Percentiles rank a stretch among this genome's conserved stretches.
Evolutionary conservation across 768 basidiomycete genomes (phyloP).

Genomic region (Macrolepiota fuliginosa): DNA sequence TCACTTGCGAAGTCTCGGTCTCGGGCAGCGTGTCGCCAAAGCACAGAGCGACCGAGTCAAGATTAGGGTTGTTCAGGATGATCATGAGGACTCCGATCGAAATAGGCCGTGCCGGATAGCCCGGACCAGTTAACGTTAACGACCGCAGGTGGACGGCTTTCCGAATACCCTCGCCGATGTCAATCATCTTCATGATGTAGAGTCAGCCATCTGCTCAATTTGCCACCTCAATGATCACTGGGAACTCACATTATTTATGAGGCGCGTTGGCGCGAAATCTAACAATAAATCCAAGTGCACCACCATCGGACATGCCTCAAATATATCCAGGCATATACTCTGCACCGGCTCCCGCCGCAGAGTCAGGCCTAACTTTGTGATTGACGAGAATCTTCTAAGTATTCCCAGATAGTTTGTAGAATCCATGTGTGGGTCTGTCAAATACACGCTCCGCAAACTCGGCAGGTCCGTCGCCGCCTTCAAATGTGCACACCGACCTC

Average conservation of each 20-base stretch:
- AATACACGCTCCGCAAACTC: background rate
- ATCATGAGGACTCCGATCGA: background rate
- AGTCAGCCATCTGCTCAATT: background rate
- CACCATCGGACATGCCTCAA: background rate
- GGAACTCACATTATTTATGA: background rate
- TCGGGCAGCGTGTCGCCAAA: too few species aligned
- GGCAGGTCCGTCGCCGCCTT: background rate
- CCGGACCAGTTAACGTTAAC: background rate
- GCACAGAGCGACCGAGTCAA: background rate
- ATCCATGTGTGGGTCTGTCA: slow-evolving; percentile 1
- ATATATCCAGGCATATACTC: background rate
- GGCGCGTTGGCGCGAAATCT: background rate
- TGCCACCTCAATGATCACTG: background rate
- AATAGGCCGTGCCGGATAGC: background rate
- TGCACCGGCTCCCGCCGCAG: background rate
- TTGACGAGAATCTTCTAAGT: background rate
- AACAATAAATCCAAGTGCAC: background rate
- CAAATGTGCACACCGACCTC: background rate
- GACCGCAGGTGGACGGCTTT: background rate
- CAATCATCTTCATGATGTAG: background rate
- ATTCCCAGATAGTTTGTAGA: background rate
- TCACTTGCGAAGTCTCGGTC: background rate
- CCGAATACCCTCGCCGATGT: background rate
- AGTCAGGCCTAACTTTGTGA: background rate
- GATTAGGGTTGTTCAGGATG: background rate